These are phyloP conservation scores for Metschnikowia koreensis DNA, from an alignment of 805 yeast species.

Conservation along the genomic window DNA sequence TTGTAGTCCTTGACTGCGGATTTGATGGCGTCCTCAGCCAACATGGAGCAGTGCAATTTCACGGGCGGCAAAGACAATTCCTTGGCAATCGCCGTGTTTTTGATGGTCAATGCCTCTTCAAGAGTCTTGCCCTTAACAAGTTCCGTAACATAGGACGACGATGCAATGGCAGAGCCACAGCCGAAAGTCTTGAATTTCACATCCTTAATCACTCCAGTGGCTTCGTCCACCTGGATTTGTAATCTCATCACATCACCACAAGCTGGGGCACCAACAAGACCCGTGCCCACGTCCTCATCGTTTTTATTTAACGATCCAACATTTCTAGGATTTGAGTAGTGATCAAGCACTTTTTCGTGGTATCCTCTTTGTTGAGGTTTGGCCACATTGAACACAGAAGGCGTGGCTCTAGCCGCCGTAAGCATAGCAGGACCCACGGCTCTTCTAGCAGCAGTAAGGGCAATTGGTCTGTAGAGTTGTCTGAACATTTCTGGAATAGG, in stretches of 20 bases:
- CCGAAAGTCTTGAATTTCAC: conserved; percentile 98
- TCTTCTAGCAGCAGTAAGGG: conserved; percentile 11
- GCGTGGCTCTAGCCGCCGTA: conserved; percentile 9
- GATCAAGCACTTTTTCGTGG: conserved; percentile 93
- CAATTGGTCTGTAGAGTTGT: conserved; percentile 16
- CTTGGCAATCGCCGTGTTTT: conserved; percentile 91
- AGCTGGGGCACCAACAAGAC: conserved; percentile 98
- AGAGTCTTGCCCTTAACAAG: conserved; percentile 91
- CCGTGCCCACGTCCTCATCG: conserved; percentile 82
- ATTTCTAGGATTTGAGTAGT: conserved; percentile 93
- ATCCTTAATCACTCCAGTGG: conserved; percentile 86
- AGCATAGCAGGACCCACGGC: conserved; percentile 7
- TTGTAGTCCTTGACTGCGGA: conserved; percentile 94
- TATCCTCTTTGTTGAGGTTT: conserved; percentile 41
- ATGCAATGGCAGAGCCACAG: conserved; percentile 98
- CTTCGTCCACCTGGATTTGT: conserved; percentile 90
- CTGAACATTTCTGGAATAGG: conserved; percentile 15
- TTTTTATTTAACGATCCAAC: conserved; percentile 89
- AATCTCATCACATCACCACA: conserved; percentile 99
- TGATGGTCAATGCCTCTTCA: conserved; percentile 90
- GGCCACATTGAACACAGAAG: not conserved
- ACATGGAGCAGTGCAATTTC: conserved; percentile 95
- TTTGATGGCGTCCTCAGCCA: conserved; percentile 98
- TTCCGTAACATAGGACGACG: conserved; percentile 92
- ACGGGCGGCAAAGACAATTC: conserved; percentile 96